Evolutionary conservation across 805 yeast species (phyloP).

Genomic region (Saturnispora kantuleensis): DNA sequence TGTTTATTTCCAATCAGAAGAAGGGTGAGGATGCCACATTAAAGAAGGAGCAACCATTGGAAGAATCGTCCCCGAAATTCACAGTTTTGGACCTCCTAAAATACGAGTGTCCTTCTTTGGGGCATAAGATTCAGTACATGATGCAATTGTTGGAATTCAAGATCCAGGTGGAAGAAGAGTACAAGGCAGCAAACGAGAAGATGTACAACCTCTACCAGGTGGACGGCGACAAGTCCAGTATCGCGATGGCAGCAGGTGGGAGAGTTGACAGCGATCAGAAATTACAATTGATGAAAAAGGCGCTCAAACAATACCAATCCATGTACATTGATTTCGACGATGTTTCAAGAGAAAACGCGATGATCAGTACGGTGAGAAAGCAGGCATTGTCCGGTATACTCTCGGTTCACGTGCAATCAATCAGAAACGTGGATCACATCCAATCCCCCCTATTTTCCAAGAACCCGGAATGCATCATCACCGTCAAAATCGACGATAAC

Average conservation of each 20-base stretch:
- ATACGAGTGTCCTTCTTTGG: constrained; percentile 89
- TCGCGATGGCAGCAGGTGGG: constrained; percentile 85
- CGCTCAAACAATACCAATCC: constrained; percentile 81
- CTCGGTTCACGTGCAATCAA: constrained; percentile 59
- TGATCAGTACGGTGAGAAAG: constrained; percentile 63
- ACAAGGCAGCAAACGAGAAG: constrained; percentile 86
- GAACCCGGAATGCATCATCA: constrained; percentile 69
- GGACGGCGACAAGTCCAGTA: constrained; percentile 83
- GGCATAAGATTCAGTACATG: constrained; percentile 93
- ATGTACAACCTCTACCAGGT: constrained; percentile 73
- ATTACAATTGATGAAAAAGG: constrained; percentile 70
- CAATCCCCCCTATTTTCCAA: constrained; percentile 72
- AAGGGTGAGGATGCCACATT: constrained; percentile 3
- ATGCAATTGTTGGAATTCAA: constrained; percentile 90
- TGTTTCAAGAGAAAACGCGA: constrained; percentile 53
- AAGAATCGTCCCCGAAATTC: constrained; percentile 34
- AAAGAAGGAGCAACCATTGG: constrained; percentile 3
- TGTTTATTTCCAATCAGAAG: constrained; percentile 28
- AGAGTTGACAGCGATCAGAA: constrained; percentile 75
- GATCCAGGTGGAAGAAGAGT: constrained; percentile 87
- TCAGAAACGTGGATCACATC: constrained; percentile 87
- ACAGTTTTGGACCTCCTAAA: constrained; percentile 75
- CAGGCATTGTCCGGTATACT: constrained; percentile 78
- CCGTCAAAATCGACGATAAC: constrained; percentile 82
- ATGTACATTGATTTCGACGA: constrained; percentile 71